Base-by-base conservation (phyloP, 768 basidiomycete genomes). In the Hypholoma fasciculare region DNA sequence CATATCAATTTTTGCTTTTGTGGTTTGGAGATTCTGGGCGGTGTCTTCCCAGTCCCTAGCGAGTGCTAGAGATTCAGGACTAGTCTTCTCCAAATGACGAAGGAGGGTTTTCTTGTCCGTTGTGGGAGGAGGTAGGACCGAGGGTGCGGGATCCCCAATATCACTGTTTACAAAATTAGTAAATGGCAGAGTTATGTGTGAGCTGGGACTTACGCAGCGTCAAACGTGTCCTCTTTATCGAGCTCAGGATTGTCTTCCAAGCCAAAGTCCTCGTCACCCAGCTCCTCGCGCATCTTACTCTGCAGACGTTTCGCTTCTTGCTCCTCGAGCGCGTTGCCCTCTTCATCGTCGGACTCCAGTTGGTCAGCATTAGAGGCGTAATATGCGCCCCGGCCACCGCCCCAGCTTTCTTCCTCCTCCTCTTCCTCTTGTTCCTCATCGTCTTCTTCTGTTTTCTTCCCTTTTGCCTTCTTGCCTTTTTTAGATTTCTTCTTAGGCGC, bases 31-130 rank as follows among this genome's bases (percentile, higher is more conserved):
- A 59, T 73, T 79, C 37, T 74, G 70, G 0, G 79, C 81, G 1
- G 89, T 83, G 64, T 90, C 88, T 40, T 89, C 87, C 92, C 91
- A 94, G 64, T 96, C 94, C 47, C 88, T 81, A 16, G 90, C 89
- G 3, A 95, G 72, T 4, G 92, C 92, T 23, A 94, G 77, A 2
- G 88, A 82, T 70, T 93, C 91, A 2, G 93, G 90, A 62, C 77
- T 87, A 12, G 82, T 86, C 67, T 84, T 90, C 70, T 92, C 88
- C 12, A 95, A 77, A 63, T 88, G 81, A 7, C 84, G 84, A 23
- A 93, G 68, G 4, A 87, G 68, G 2, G 81, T 72, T 38, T 78
- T 80, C 65, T 84, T 85, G 67, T 92, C 88, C 48, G 78, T 77
- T 1, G 83, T 81, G 13, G 78, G 62, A 9, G 74, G 56, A 48